These are phyloP conservation scores for Cryptococcus sp. DNA, from an alignment of 1,284 basidiomycete genomes.

Conservation along the genomic window DNA sequence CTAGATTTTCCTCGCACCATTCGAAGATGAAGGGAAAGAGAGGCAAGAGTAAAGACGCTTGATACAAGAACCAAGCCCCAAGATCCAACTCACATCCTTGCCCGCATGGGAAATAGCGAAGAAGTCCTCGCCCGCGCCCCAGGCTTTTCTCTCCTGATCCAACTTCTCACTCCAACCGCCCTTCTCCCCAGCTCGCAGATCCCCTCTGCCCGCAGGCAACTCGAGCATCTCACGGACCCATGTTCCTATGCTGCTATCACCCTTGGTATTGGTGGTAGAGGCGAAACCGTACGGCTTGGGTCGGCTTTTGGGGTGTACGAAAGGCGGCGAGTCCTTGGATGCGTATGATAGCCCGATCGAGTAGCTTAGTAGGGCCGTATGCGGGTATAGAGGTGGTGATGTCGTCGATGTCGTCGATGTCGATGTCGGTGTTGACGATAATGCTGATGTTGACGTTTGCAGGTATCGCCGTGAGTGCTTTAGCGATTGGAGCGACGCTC, in stretches of 20 bases:
- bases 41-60: not conserved
- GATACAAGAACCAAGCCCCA: not conserved
- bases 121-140: slow-evolving; percentile 52
- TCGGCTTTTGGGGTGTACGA: slow-evolving; percentile 25
- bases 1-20: not conserved
- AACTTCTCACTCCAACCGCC: slow-evolving; percentile 38
- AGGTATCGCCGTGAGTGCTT: too few relatives aligned
- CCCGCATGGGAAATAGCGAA: slow-evolving; percentile 36
- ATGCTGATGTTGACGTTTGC: not conserved
- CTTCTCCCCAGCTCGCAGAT: slow-evolving; percentile 26
- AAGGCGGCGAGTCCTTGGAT: slow-evolving; percentile 51
- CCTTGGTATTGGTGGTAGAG: slow-evolving; percentile 12
- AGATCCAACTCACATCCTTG: slow-evolving; percentile 31
- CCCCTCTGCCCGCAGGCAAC: slow-evolving; percentile 45
- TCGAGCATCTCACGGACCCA: slow-evolving; percentile 44
- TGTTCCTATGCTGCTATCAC: slow-evolving; percentile 25
- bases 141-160: slow-evolving; percentile 28
- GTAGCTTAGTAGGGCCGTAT: slow-evolving; percentile 36
- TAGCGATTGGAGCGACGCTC: too few relatives aligned
- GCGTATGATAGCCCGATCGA: slow-evolving; percentile 51
- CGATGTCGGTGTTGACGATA: too few relatives aligned
- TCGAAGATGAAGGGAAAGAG: not conserved
- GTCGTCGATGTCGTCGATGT: not conserved
- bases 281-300: slow-evolving; percentile 19
- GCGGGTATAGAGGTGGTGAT: slow-evolving; percentile 14